These are phyloP conservation scores for Eimeria mitis DNA, from an alignment of 169 alveolate genomes.

Conservation along the genomic window DNA sequence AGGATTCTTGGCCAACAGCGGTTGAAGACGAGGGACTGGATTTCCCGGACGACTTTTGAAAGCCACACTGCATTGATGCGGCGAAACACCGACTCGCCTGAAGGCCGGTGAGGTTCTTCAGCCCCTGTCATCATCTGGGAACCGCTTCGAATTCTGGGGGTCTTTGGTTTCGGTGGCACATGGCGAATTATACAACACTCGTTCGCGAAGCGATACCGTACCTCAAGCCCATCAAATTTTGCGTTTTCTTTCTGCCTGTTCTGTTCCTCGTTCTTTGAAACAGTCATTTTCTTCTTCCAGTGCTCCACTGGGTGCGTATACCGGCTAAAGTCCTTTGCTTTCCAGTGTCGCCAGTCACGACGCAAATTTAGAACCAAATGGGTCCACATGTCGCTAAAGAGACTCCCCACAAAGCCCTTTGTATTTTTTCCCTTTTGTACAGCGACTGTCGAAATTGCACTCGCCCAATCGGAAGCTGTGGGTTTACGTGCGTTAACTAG, in stretches of 20 bases:
- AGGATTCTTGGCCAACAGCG: constrained; percentile 77
- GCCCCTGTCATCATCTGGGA: constrained; percentile 10
- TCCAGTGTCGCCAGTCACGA: constrained; percentile 70
- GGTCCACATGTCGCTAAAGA: constrained; percentile 51
- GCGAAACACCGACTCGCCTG: constrained; percentile 71
- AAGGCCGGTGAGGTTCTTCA: constrained; percentile 43
- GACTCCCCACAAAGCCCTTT: constrained; percentile 36
- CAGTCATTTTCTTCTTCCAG: constrained; percentile 4
- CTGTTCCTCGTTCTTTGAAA: background rate
- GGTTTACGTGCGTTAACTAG: constrained; percentile 34
- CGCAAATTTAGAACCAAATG: constrained; percentile 30
- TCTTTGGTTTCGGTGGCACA: constrained; percentile 49
- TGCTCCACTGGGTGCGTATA: constrained; percentile 62
- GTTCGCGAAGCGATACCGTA: constrained; percentile 63
- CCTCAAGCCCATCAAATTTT: constrained; percentile 42
- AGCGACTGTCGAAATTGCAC: constrained; percentile 52
- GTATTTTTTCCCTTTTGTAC: constrained; percentile 21
- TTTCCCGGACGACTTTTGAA: constrained; percentile 74
- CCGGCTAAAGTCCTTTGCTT: constrained; percentile 4
- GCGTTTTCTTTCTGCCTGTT: background rate
- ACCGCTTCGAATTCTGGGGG: background rate
- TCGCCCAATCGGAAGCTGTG: constrained; percentile 61
- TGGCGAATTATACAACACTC: constrained; percentile 69
- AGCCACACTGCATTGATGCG: constrained; percentile 74
- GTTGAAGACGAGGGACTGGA: constrained; percentile 78